Evolutionary conservation across 768 basidiomycete species (phyloP).

Genomic region (Russula abietina): DNA sequence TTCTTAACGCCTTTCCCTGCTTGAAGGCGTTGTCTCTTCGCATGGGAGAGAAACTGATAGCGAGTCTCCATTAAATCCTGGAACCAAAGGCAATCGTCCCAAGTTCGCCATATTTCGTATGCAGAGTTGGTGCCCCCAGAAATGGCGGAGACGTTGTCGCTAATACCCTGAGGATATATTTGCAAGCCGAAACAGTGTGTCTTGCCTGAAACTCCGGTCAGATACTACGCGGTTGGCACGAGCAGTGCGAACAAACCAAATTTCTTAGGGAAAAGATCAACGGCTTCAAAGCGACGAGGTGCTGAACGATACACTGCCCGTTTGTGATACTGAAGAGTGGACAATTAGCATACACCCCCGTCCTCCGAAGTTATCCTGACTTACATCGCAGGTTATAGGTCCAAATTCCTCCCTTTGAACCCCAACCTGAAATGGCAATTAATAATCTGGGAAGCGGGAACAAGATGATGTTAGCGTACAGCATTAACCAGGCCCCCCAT

Average conservation of each 20-base stretch:
- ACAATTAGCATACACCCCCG: too few species aligned
- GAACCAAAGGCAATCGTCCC: conserved; percentile 79
- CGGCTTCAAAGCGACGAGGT: conserved; percentile 15
- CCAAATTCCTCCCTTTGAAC: background rate
- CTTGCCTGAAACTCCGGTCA: conserved; percentile 20
- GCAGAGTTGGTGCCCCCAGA: conserved; percentile 34
- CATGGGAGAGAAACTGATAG: conserved; percentile 55
- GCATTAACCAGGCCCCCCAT: background rate
- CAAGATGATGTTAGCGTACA: conserved; percentile 19
- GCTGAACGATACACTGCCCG: conserved; percentile 19
- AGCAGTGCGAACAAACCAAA: conserved; percentile 20
- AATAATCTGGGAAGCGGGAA: background rate
- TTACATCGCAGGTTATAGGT: conserved; percentile 11
- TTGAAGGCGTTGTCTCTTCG: conserved; percentile 59
- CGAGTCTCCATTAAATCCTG: conserved; percentile 64
- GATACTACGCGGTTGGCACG: background rate
- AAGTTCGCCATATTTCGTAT: conserved; percentile 72
- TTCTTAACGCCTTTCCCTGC: conserved; percentile 75
- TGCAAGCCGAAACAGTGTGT: conserved; percentile 27
- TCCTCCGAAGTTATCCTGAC: background rate
- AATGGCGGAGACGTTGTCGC: conserved; percentile 19
- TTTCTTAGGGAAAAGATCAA: conserved; percentile 21
- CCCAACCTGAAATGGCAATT: background rate
- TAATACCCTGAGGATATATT: conserved; percentile 26
- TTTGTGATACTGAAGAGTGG: conserved; percentile 27